phyloP scores from a whole-genome alignment of 768 basidiomycete species.

The Phlegmacium glaucopus region DNA sequence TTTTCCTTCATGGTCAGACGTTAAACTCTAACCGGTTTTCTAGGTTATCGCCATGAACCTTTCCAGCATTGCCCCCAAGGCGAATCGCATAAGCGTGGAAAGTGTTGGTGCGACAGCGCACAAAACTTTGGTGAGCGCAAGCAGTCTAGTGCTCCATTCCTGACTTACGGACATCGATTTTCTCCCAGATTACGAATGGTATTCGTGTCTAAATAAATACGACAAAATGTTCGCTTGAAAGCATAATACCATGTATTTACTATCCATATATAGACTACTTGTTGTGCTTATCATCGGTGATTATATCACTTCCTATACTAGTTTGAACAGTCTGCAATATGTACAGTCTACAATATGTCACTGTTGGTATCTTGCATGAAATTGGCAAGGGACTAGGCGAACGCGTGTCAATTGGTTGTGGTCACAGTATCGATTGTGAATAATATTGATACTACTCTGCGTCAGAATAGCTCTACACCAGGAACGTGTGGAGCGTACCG shows the following conservation, averaged over 20 bases:
- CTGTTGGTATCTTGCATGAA: background rate
- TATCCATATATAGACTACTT: too few species aligned
- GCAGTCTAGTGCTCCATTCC: background rate
- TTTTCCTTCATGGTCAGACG: background rate
- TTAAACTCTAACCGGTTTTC: background rate
- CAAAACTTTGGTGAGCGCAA: conserved; percentile 67
- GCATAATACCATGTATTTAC: background rate
- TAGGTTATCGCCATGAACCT: conserved; percentile 80
- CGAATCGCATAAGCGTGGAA: conserved; percentile 69
- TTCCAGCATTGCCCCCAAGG: conserved; percentile 91
- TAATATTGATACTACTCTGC: conserved; percentile 82
- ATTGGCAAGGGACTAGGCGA: too few species aligned
- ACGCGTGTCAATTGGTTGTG: background rate
- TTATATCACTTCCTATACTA: too few species aligned
- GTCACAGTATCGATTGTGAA: conserved; percentile 79
- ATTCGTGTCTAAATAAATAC: conserved; percentile 83
- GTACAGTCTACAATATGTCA: too few species aligned
- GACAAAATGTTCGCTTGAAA: conserved; percentile 50
- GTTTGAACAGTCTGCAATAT: too few species aligned
- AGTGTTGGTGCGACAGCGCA: conserved; percentile 79
- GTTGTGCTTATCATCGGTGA: background rate
- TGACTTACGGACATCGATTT: background rate
- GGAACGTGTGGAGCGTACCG: conserved; percentile 44
- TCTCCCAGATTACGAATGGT: conserved; percentile 72
- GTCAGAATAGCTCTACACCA: background rate